Conservation (phyloP, 108 stramenopile genomes). For the Cylindrotheca fusiformis region DNA sequence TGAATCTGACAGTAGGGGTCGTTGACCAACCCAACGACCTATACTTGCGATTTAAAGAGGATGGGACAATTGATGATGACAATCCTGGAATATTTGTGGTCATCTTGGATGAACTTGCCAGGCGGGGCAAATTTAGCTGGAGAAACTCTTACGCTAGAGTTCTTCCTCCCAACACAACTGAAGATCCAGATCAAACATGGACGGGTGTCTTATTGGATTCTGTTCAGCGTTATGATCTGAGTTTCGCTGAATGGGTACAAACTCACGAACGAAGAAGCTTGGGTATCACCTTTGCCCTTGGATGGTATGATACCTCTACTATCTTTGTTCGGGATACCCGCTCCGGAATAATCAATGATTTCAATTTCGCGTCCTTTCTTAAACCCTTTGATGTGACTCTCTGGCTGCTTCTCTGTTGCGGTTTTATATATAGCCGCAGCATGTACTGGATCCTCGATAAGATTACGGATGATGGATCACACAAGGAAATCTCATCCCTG, state of each 20-base stretch:
- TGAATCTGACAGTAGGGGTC: not conserved
- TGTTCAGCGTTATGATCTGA: constrained; percentile 29
- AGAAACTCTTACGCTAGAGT: constrained; percentile 20
- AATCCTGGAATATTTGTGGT: constrained; percentile 22
- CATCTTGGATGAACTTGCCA: constrained; percentile 43
- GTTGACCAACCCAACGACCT: not conserved
- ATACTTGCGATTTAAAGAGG: not conserved
- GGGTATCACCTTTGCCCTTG: constrained; percentile 31
- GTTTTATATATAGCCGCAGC: constrained; percentile 21
- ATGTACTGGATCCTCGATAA: constrained; percentile 20
- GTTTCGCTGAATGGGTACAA: constrained; percentile 10
- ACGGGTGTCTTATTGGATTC: constrained; percentile 32
- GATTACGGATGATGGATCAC: constrained; percentile 1
- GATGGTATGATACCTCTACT: constrained; percentile 28
- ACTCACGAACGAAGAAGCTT: constrained; percentile 15
- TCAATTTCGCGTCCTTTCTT: constrained; percentile 1
- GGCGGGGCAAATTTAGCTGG: constrained; percentile 41
- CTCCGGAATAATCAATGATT: not conserved
- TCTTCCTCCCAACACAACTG: not conserved
- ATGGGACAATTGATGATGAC: constrained; percentile 6
- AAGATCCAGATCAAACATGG: not conserved
- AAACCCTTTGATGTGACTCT: constrained; percentile 26
- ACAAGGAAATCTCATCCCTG: not conserved
- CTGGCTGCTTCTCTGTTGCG: constrained; percentile 22
- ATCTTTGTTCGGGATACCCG: constrained; percentile 22